Percentiles rank a stretch among this genome's conserved stretches.
These are phyloP conservation scores for Penicillium bovifimosum DNA, from an alignment of 495 filamentous ascomycete genomes.

Conservation along the genomic window DNA sequence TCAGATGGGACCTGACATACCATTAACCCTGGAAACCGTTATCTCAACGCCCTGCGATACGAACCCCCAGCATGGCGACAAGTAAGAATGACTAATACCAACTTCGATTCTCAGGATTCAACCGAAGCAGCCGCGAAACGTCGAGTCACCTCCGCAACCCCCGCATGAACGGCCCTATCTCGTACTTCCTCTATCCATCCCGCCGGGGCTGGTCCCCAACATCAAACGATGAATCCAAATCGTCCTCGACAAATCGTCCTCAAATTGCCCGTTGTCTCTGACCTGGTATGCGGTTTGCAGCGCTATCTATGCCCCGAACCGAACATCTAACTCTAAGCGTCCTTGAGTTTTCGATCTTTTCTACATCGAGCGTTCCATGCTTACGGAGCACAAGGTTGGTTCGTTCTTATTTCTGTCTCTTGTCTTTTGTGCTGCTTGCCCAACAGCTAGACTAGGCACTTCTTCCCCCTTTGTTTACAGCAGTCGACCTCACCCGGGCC, in stretches of 20 bases:
- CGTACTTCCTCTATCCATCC: conserved; percentile 4
- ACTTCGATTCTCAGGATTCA: conserved; percentile 24
- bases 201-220: conserved; percentile 36
- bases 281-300: conserved; percentile 14
- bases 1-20: conserved; percentile 21
- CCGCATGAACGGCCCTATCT: conserved; percentile 26
- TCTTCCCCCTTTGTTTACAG: not conserved
- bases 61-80: conserved; percentile 15
- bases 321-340: conserved; percentile 17
- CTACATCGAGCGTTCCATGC: conserved; percentile 13
- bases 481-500: conserved; percentile 6
- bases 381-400: conserved; percentile 38
- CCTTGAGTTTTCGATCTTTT: conserved; percentile 1
- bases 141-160: conserved; percentile 33
- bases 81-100: conserved; percentile 35
- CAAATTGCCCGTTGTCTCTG: conserved; percentile 3
- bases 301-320: conserved; percentile 11
- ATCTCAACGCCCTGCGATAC: conserved; percentile 13
- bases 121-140: conserved; percentile 36
- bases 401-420: conserved; percentile 24
- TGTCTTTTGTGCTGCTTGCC: conserved; percentile 26
- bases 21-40: conserved; percentile 17
- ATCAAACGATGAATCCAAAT: not conserved
- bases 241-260: not conserved
- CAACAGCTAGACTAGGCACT: conserved; percentile 11